phyloP scores from a whole-genome alignment of 2,329 filamentous ascomycete genomes.

The Dactylellina parvicollis region DNA sequence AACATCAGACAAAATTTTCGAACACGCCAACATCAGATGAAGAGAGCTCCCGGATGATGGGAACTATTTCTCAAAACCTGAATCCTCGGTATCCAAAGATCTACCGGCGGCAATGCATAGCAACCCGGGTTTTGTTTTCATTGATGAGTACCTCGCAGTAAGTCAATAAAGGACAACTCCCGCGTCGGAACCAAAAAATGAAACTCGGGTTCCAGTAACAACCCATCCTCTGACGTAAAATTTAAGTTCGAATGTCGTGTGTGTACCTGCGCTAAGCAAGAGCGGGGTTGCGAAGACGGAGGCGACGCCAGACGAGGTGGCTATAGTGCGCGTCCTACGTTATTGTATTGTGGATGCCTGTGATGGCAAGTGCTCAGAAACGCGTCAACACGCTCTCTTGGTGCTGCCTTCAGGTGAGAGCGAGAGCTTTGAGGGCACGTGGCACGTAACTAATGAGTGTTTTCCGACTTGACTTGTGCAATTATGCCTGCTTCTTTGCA shows the following conservation, averaged over 20 bases:
- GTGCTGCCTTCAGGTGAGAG: no score
- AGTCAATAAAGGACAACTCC: neutral
- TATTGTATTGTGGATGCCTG: no score
- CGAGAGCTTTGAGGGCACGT: no score
- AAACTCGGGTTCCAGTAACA: neutral
- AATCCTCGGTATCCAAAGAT: constrained; percentile 30
- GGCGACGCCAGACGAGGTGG: constrained; percentile 11
- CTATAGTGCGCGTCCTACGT: neutral
- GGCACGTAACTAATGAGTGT: no score
- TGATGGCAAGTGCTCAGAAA: neutral
- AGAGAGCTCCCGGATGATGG: constrained; percentile 18
- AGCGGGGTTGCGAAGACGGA: constrained; percentile 18
- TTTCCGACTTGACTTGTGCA: no score
- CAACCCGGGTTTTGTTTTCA: neutral
- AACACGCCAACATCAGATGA: constrained; percentile 30
- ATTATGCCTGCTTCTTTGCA: no score
- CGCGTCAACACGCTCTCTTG: neutral
- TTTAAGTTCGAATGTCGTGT: neutral
- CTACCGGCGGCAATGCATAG: neutral
- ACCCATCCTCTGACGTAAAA: constrained; percentile 27
- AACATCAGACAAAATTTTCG: neutral
- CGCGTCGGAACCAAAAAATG: neutral
- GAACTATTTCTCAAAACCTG: constrained; percentile 4
- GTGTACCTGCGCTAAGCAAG: constrained; percentile 17
- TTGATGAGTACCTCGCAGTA: neutral